These are phyloP conservation scores for Leersia perrieri DNA, from an alignment of 176 grass and related monocot species.

Conservation along the genomic window DNA sequence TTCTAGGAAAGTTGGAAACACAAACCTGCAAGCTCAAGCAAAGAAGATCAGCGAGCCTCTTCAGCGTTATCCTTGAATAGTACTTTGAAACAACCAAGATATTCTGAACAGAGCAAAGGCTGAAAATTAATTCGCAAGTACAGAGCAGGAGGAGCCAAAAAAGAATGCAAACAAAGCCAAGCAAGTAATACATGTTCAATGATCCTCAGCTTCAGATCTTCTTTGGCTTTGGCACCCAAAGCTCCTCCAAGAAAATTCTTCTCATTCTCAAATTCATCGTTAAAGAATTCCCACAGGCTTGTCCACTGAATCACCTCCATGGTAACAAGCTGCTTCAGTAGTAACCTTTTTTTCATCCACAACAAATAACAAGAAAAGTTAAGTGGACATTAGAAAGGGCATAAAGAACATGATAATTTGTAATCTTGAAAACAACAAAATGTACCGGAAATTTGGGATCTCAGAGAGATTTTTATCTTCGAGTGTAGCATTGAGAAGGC, in stretches of 20 bases:
- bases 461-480: slow-evolving; percentile 96
- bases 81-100: slow-evolving; percentile 97
- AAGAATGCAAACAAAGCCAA: neutral
- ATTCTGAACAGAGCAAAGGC: slow-evolving; percentile 54
- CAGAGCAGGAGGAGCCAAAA: slow-evolving; percentile 5
- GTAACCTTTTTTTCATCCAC: slow-evolving; percentile 42
- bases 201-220: slow-evolving; percentile 85
- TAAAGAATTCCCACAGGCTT: slow-evolving; percentile 69
- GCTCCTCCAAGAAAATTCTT: slow-evolving; percentile 79
- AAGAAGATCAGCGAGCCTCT: slow-evolving; percentile 79
- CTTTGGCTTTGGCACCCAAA: slow-evolving; percentile 66
- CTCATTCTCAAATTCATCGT: slow-evolving; percentile 76
- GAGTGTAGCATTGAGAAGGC: slow-evolving; percentile 83
- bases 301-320: slow-evolving; percentile 99
- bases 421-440: neutral
- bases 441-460: slow-evolving; percentile 77
- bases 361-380: neutral
- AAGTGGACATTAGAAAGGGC: neutral
- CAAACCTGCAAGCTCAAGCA: slow-evolving; percentile 77
- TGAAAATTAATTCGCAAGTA: slow-evolving; percentile 5
- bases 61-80: slow-evolving; percentile 92
- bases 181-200: slow-evolving; percentile 75
- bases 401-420: neutral
- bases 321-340: slow-evolving; percentile 87
- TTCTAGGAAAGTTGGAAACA: neutral